Evolutionary conservation across 768 basidiomycete genomes (phyloP).

Genomic region (Pholiota conissans): DNA sequence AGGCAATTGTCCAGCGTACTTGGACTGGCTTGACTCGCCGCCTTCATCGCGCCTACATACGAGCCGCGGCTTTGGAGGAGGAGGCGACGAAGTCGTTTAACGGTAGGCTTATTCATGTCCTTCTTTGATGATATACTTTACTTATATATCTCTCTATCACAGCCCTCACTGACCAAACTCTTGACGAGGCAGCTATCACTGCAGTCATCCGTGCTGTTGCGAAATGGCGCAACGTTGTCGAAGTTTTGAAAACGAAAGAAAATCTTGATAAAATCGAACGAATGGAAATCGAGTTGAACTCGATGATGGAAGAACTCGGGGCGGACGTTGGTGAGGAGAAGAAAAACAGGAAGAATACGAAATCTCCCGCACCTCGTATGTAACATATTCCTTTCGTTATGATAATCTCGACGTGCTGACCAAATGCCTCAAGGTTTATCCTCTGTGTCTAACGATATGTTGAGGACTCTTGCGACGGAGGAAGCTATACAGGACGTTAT

Average conservation of each 20-base stretch:
- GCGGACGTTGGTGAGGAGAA: neutral
- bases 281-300: slow-evolving; percentile 15
- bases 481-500: slow-evolving; percentile 18
- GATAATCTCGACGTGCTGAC: neutral
- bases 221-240: slow-evolving; percentile 19
- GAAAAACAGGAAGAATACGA: neutral
- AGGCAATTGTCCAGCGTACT: slow-evolving; percentile 2
- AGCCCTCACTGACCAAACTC: slow-evolving; percentile 14
- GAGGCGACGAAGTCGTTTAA: slow-evolving; percentile 7
- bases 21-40: slow-evolving; percentile 3
- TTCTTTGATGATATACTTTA: neutral
- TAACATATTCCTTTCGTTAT: neutral
- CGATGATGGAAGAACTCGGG: slow-evolving; percentile 18
- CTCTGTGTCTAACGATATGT: neutral
- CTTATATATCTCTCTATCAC: neutral
- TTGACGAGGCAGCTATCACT: slow-evolving; percentile 13
- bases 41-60: neutral
- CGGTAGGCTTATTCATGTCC: slow-evolving; percentile 2
- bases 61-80: neutral
- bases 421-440: neutral
- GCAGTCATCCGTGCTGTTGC: slow-evolving; percentile 18
- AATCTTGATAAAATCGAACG: slow-evolving; percentile 10
- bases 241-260: slow-evolving; percentile 2
- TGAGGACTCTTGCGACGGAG: slow-evolving; percentile 14
- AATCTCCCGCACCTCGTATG: neutral